Base-by-base conservation (phyloP, 2,329 filamentous ascomycete species). In the Chrysoporthe puriensis region DNA sequence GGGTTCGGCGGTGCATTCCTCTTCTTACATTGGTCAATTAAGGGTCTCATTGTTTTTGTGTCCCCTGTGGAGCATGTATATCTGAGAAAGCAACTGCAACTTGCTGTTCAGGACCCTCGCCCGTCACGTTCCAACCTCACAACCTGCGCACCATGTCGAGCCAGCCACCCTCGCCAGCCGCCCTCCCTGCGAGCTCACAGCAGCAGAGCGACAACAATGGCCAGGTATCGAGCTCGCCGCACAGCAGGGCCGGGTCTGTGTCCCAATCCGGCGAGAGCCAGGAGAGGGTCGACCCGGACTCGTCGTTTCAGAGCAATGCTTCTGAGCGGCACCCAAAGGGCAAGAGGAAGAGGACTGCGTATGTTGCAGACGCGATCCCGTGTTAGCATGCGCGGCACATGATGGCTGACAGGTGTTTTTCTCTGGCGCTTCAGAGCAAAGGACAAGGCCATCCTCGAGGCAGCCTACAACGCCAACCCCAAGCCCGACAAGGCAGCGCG, bases 401-500 rank as follows among this genome's bases (percentile, higher is more conserved):
- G 18, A 56, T 57, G 57, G 32, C 68, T 66, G 52, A 69, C 66
- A 44, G 34, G 21, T 8, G n/a, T 36, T 59, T 7, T 13, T 60
- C 42, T 11, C 56, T 13, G 52, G 26, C 60, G 34, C 52, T 60
- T 60, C 70, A 97, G 93, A 76, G 90, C 92, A 52, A 91, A 95
- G 79, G 95, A 98, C 81, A 95, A 97, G 82, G 87, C 90, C 63
- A 87, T 96, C 64, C 89, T 97, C 69, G 95, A 97, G 79, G 86
- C 91, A 46, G 93, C 95, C 68, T 97, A 97, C 77, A 86, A 88
- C 73, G 86, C 84, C 70, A 96, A 97, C 77, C 88, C 93, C 7
- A 97, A 97, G 79, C 95, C 95, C 44, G 94, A 97, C 82, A 97
- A 97, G 81, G 86, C 89, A 66, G 91, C 93, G 78, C 92, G 95